These are phyloP conservation scores for Ogataea sp. DNA, from an alignment of 805 yeast genomes.

Conservation along the genomic window DNA sequence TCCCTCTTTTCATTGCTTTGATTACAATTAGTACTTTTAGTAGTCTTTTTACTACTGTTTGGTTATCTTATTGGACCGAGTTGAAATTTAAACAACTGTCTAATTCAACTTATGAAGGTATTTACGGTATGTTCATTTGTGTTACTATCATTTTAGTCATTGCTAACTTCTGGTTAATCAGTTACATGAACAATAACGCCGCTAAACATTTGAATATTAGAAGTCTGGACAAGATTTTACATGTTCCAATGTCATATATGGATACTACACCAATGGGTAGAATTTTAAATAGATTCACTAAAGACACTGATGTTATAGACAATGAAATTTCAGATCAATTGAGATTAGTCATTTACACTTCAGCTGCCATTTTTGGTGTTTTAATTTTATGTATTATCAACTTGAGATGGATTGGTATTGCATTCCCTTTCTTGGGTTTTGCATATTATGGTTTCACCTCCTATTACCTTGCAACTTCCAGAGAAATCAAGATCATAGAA, in stretches of 20 bases:
- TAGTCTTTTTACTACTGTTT: constrained; percentile 46
- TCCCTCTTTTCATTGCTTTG: constrained; percentile 11
- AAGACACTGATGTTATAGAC: constrained; percentile 70
- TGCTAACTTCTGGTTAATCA: constrained; percentile 34
- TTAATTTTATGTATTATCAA: constrained; percentile 50
- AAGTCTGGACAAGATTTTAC: constrained; percentile 49
- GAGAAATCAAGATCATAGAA: constrained; percentile 72
- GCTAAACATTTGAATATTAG: constrained; percentile 44
- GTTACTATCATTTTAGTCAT: constrained; percentile 33
- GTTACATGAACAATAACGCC: constrained; percentile 40
- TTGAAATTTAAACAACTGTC: constrained; percentile 32
- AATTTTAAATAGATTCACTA: constrained; percentile 67
- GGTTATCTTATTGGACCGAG: constrained; percentile 70
- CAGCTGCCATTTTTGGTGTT: constrained; percentile 45
- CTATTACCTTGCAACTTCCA: constrained; percentile 61
- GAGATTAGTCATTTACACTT: constrained; percentile 45
- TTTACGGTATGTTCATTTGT: constrained; percentile 41
- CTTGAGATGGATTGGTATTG: constrained; percentile 63
- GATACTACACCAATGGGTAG: constrained; percentile 79
- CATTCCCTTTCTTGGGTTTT: constrained; percentile 44
- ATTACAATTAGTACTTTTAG: constrained; percentile 31
- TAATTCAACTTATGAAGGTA: constrained; percentile 46
- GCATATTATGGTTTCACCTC: constrained; percentile 39
- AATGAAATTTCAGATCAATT: constrained; percentile 61
- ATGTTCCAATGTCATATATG: constrained; percentile 67